Conservation (phyloP, 257 asterid genomes). For the Solanum etuberosum region DNA sequence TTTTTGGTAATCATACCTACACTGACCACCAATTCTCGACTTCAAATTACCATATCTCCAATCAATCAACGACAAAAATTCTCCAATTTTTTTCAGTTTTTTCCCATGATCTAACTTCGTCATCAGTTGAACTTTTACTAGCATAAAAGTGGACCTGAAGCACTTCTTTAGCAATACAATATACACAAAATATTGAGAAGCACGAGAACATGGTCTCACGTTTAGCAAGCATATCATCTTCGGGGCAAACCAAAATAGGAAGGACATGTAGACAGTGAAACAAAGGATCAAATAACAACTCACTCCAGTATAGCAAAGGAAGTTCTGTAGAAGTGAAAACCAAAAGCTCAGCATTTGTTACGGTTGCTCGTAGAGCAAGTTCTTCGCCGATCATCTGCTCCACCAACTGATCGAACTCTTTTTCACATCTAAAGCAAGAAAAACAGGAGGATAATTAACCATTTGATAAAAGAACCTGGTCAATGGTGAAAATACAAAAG, state of each 20-base stretch:
- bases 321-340: slow-evolving; percentile 59
- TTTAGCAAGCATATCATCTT: neutral
- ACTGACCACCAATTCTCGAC: neutral
- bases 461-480: neutral
- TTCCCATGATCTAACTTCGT: neutral
- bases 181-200: neutral
- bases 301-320: slow-evolving; percentile 62
- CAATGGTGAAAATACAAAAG: neutral
- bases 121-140: neutral
- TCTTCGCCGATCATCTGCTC: slow-evolving; percentile 35
- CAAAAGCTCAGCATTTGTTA: slow-evolving; percentile 69
- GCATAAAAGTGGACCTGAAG: neutral
- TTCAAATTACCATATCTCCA: neutral
- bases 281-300: slow-evolving; percentile 10
- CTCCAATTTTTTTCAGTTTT: neutral
- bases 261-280: neutral
- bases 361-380: slow-evolving; percentile 46
- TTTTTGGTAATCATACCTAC: neutral
- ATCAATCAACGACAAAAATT: neutral
- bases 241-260: neutral
- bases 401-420: slow-evolving; percentile 39
- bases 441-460: neutral
- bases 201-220: neutral
- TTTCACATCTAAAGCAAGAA: slow-evolving; percentile 24
- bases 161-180: neutral